phyloP scores from a whole-genome alignment of 768 basidiomycete genomes.

The Pleurotus citrinopileatus region DNA sequence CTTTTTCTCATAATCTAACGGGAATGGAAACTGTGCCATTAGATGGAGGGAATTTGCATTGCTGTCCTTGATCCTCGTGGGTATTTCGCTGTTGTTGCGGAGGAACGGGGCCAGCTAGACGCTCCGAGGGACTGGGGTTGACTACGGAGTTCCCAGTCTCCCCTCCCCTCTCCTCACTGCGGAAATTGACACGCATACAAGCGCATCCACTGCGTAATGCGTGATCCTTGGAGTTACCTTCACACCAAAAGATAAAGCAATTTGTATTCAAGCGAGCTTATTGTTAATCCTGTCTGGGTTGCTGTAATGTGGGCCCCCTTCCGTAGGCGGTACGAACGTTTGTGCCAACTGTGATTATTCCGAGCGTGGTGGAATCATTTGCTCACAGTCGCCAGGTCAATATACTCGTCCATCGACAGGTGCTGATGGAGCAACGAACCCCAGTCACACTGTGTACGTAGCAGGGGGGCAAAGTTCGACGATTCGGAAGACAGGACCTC shows the following conservation, averaged over 20 bases:
- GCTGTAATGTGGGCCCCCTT: not conserved
- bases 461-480: too few relatives aligned
- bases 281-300: not conserved
- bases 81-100: conserved; percentile 17
- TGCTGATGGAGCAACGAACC: too few relatives aligned
- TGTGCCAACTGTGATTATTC: not conserved
- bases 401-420: too few relatives aligned
- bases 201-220: conserved; percentile 4
- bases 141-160: conserved; percentile 6
- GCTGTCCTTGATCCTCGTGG: conserved; percentile 21
- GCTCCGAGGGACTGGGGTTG: conserved; percentile 3
- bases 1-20: conserved; percentile 8
- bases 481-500: not conserved
- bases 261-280: not conserved
- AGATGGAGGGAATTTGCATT: conserved; percentile 6
- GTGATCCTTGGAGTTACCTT: not conserved
- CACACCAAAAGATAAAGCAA: not conserved
- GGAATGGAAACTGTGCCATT: not conserved
- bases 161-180: not conserved
- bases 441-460: too few relatives aligned
- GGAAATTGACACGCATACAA: not conserved
- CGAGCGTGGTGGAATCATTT: conserved; percentile 7
- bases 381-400: not conserved
- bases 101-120: conserved; percentile 6
- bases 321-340: conserved; percentile 2